Evolutionary conservation across 306 rosid genomes (phyloP).

Genomic region (Oemleria cerasiformis): DNA sequence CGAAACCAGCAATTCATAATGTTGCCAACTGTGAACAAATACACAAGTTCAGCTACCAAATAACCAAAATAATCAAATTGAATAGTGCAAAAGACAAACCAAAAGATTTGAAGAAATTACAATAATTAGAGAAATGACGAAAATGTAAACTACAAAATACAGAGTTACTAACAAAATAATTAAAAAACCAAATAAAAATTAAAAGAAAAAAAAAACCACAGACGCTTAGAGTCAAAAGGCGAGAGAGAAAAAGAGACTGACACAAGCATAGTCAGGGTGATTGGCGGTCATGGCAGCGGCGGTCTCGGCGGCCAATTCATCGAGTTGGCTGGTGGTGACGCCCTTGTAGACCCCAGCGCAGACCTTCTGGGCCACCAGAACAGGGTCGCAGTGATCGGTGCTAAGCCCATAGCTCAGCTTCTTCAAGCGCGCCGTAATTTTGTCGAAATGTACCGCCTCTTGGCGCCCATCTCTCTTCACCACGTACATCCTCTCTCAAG

Average conservation of each 20-base stretch:
- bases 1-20: neutral
- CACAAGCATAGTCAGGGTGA: constrained; percentile 91
- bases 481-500: constrained; percentile 55
- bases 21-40: neutral
- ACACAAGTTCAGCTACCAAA: neutral
- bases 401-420: constrained; percentile 90
- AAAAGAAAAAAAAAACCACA: neutral
- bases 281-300: constrained; percentile 91
- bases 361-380: constrained; percentile 85
- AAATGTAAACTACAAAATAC: neutral
- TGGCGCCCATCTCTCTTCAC: constrained; percentile 90
- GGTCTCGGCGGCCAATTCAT: constrained; percentile 94
- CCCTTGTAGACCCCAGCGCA: constrained; percentile 96
- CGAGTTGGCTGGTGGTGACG: constrained; percentile 92
- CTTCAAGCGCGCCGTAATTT: constrained; percentile 89
- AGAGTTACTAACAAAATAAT: neutral
- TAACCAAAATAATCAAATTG: neutral
- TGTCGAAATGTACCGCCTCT: constrained; percentile 89
- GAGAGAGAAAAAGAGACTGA: constrained; percentile 27
- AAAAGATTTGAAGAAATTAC: neutral
- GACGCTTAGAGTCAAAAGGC: neutral
- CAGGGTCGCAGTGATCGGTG: constrained; percentile 80
- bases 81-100: neutral
- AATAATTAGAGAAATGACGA: neutral
- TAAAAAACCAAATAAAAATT: neutral